Evolutionary conservation across 2,329 filamentous ascomycete genomes (phyloP).

Genomic region (Aureobasidium sp.): DNA sequence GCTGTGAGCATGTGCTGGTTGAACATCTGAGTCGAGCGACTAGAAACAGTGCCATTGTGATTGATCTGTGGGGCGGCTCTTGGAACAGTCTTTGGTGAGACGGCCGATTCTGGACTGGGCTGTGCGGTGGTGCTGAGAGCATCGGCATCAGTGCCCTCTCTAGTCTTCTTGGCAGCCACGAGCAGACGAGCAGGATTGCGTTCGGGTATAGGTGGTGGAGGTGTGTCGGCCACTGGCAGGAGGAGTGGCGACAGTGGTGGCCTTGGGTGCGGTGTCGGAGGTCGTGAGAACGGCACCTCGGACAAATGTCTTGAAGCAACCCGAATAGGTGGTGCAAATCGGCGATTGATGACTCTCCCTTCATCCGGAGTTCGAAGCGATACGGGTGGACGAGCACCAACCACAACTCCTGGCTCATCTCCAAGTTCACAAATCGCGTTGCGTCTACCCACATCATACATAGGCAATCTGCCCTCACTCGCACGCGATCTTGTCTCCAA

Average conservation of each 20-base stretch:
- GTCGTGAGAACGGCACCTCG: not conserved
- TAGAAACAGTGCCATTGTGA: not conserved
- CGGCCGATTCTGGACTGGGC: not conserved
- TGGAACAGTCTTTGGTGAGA: not conserved
- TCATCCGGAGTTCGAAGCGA: not conserved
- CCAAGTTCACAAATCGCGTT: not conserved
- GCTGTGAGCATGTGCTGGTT: slow-evolving; percentile 2
- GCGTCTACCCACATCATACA: not conserved
- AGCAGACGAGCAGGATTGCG: not conserved
- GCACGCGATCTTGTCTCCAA: not conserved
- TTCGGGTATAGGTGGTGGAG: not conserved
- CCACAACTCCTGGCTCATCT: not conserved
- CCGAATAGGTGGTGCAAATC: not conserved
- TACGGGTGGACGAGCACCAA: not conserved
- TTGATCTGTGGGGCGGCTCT: not conserved
- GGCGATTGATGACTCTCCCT: not conserved
- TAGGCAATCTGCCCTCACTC: not conserved
- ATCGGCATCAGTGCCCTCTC: not conserved
- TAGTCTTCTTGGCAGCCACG: not conserved
- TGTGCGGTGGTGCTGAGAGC: not conserved
- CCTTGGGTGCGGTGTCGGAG: not conserved
- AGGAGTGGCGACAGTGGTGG: not conserved
- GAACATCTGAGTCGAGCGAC: slow-evolving; percentile 1
- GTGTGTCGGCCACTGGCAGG: not conserved
- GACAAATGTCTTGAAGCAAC: not conserved